Percentiles rank a stretch among this genome's conserved stretches.
Conservation (phyloP, 768 basidiomycete genomes). For the Russula griseocarnosa region DNA sequence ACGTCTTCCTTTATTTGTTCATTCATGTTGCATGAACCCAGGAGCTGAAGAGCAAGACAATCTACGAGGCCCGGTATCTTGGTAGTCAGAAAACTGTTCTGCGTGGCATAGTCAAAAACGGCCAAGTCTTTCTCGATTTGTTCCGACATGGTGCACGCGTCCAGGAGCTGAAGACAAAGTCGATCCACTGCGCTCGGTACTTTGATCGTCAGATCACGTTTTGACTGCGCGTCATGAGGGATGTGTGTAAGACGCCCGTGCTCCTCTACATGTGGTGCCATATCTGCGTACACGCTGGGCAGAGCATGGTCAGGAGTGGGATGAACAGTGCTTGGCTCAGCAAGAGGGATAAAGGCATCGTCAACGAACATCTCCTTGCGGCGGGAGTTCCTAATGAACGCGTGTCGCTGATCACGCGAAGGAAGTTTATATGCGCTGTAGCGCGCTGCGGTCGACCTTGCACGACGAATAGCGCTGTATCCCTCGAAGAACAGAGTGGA, state of each 20-base stretch:
- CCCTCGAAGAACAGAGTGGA: neutral
- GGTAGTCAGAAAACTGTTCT: constrained; percentile 10
- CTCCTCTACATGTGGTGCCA: neutral
- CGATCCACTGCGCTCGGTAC: constrained; percentile 17
- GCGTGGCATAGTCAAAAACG: neutral
- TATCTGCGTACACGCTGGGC: neutral
- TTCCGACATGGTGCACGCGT: constrained; percentile 4
- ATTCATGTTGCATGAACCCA: constrained; percentile 3
- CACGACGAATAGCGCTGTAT: neutral
- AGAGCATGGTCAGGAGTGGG: neutral
- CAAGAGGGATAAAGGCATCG: neutral
- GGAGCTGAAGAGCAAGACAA: constrained; percentile 17
- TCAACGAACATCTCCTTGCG: constrained; percentile 9
- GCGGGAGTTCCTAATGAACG: neutral
- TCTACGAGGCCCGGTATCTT: constrained; percentile 19
- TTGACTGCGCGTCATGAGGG: neutral
- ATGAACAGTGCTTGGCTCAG: neutral
- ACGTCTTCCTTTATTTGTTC: neutral
- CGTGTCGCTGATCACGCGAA: constrained; percentile 15
- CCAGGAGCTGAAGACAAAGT: constrained; percentile 10
- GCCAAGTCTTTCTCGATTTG: neutral
- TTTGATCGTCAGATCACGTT: constrained; percentile 5
- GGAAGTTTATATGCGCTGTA: constrained; percentile 10
- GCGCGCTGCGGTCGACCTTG: constrained; percentile 5
- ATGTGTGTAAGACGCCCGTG: neutral